Evolutionary conservation across 1,284 basidiomycete genomes (phyloP).

Genomic region (Singerocomus inundabilis): DNA sequence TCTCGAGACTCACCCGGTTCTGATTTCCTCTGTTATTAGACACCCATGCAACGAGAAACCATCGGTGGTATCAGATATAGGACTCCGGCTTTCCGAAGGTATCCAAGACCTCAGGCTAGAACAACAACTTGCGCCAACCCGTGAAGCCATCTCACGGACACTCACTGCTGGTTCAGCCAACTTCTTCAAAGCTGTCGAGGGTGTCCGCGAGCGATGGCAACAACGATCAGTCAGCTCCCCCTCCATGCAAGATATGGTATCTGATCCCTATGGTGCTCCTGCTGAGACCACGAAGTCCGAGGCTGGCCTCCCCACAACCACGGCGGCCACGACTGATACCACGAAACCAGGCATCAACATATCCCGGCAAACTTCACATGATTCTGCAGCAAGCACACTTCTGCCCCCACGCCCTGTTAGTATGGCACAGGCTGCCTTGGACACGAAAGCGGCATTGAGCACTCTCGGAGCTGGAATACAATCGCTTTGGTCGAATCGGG

Average conservation of each 20-base stretch:
- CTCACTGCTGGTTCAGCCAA: slow-evolving; percentile 73
- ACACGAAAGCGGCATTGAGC: slow-evolving; percentile 39
- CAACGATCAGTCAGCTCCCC: slow-evolving; percentile 43
- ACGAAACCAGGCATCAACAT: slow-evolving; percentile 28
- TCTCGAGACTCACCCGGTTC: not conserved
- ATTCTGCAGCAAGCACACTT: slow-evolving; percentile 25
- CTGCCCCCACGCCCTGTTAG: slow-evolving; percentile 32
- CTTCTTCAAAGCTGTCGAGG: slow-evolving; percentile 85
- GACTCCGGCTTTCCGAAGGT: slow-evolving; percentile 83
- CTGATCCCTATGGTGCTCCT: slow-evolving; percentile 32
- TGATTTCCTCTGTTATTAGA: slow-evolving; percentile 36
- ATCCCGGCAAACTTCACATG: slow-evolving; percentile 29
- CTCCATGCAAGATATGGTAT: slow-evolving; percentile 29
- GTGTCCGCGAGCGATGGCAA: slow-evolving; percentile 74
- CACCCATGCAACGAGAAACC: slow-evolving; percentile 90
- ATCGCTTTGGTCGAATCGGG: slow-evolving; percentile 51
- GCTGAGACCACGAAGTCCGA: slow-evolving; percentile 51
- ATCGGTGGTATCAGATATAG: slow-evolving; percentile 85
- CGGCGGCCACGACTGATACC: slow-evolving; percentile 15
- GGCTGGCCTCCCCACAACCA: slow-evolving; percentile 31
- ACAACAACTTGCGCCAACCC: slow-evolving; percentile 84
- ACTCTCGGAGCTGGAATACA: slow-evolving; percentile 62
- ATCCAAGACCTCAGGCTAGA: slow-evolving; percentile 89
- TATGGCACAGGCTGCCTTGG: slow-evolving; percentile 33
- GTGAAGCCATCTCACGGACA: slow-evolving; percentile 80